A percentile compares a stretch with the other conserved stretches of the same genome.
These are phyloP conservation scores for Aspergillus heteromorphus DNA, from an alignment of 495 filamentous ascomycete genomes.

Conservation along the genomic window DNA sequence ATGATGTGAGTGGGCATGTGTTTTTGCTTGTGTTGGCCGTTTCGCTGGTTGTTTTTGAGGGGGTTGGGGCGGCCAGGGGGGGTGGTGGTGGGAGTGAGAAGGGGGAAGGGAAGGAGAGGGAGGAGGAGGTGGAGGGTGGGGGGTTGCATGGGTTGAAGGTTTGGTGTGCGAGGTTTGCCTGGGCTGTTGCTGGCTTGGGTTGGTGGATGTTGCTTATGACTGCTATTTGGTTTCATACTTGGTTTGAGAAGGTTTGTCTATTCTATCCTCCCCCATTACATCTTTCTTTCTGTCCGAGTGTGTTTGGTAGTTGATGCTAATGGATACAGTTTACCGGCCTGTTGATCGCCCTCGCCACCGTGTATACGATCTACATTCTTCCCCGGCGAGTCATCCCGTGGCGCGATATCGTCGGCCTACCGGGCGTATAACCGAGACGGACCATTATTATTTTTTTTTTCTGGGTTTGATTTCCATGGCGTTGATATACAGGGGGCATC, in stretches of 20 bases:
- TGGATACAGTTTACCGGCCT: constrained; percentile 18
- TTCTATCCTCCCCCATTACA: too few species aligned
- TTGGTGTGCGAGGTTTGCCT: constrained; percentile 47
- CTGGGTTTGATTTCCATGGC: background rate
- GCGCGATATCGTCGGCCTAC: constrained; percentile 66
- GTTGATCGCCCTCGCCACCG: constrained; percentile 53
- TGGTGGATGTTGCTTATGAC: constrained; percentile 99
- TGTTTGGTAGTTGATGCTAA: constrained; percentile 3
- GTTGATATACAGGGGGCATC: constrained; percentile 8
- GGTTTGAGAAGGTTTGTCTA: constrained; percentile 83
- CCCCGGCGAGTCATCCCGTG: constrained; percentile 60
- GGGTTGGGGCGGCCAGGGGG: constrained; percentile 55
- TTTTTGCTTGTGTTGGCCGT: constrained; percentile 85
- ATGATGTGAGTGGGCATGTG: constrained; percentile 93
- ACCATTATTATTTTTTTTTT: background rate
- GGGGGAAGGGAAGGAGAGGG: constrained; percentile 29
- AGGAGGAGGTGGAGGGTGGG: constrained; percentile 47
- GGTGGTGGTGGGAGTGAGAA: constrained; percentile 35
- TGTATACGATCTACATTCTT: constrained; percentile 73
- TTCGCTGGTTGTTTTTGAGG: constrained; percentile 73
- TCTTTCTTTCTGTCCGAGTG: constrained; percentile 1
- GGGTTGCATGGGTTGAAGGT: constrained; percentile 29
- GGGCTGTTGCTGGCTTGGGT: constrained; percentile 50
- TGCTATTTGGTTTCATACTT: constrained; percentile 94
- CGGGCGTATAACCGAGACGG: constrained; percentile 67